Base-by-base conservation (phyloP, 192 early-diverging fungal genomes). In the Entomortierella parvispora region DNA sequence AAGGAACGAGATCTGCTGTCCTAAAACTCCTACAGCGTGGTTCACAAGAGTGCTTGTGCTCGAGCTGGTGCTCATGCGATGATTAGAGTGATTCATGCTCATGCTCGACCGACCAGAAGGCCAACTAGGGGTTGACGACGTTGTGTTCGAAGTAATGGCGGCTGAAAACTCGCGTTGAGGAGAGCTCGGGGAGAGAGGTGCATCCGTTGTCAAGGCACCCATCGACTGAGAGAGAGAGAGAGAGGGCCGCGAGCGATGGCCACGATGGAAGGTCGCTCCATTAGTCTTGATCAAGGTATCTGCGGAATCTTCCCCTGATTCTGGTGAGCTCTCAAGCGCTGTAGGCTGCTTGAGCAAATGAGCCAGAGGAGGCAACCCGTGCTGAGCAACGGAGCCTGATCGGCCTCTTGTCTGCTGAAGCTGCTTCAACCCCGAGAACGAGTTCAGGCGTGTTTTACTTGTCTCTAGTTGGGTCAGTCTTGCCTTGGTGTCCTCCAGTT, bases 91-190 rank as follows among this genome's bases (percentile, higher is more conserved):
- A 40, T 12, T 12, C 58, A 66, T 34, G 22, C 65, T 57, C 74
- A 68, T 77, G 46, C 74, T 77, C 31, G 50, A 49, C 11, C 72
- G 65, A 28, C 74, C 74, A 3, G 74, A 77, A 26, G 74, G 74
- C 74, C 74, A 77, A 2, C 53, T 52, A 8, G 63, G 20, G 49
- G 34, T 49, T 12, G 20, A 57, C 22, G 49, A 58, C 10, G 53
- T 1, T 4, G 58, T 29, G 10, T 15, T 57, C 22, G 57, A 25
- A 65, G 71, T 4, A 59, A 76, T 44, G 45, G 51, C 14, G 58
- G 65, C 4, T 40, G 32, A 12, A 25, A 42, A 7, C 46, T 56
- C 60, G 53, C 37, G 42, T 11, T 71, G 48, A 2, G 42, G 47
- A 7, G 64, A 62, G 8, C 56, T 32, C 29, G 49, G 37, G 4